phyloP scores from a whole-genome alignment of 225 moss, liverwort and hornwort species.

The Climacium dendroides region DNA sequence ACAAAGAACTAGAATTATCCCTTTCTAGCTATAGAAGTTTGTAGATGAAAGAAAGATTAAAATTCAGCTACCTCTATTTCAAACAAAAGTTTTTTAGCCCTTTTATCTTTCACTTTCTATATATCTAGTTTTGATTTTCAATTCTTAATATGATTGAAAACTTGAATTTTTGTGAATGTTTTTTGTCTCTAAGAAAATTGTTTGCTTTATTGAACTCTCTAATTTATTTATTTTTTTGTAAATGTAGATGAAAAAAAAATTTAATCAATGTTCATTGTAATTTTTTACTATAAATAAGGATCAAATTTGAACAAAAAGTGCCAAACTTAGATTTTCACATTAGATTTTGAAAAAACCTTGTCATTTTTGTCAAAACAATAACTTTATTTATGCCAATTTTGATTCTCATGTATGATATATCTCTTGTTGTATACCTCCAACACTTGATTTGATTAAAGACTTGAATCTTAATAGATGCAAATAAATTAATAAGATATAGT shows the following conservation, averaged over 20 bases:
- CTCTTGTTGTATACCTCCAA: background rate
- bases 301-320: background rate
- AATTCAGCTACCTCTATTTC: fast-evolving
- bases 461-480: background rate
- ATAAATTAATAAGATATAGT: too few relatives aligned
- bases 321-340: too few relatives aligned
- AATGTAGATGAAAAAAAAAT: background rate
- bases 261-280: too few relatives aligned
- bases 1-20: background rate
- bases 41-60: background rate
- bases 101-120: background rate
- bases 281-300: fast-evolving
- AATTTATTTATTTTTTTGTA: too few relatives aligned
- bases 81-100: background rate
- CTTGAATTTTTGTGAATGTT: too few relatives aligned
- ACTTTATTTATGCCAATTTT: background rate
- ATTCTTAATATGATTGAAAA: background rate
- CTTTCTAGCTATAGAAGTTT: background rate
- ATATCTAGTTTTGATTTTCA: background rate
- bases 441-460: background rate
- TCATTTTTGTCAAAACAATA: too few relatives aligned
- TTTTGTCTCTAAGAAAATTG: background rate
- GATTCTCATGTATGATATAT: background rate
- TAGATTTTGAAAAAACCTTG: fast-evolving
- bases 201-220: background rate